Evolutionary conservation across 768 basidiomycete genomes (phyloP), one percentile per base, ranked within the genome.

Genomic region (Mycena rebaudengoi): DNA sequence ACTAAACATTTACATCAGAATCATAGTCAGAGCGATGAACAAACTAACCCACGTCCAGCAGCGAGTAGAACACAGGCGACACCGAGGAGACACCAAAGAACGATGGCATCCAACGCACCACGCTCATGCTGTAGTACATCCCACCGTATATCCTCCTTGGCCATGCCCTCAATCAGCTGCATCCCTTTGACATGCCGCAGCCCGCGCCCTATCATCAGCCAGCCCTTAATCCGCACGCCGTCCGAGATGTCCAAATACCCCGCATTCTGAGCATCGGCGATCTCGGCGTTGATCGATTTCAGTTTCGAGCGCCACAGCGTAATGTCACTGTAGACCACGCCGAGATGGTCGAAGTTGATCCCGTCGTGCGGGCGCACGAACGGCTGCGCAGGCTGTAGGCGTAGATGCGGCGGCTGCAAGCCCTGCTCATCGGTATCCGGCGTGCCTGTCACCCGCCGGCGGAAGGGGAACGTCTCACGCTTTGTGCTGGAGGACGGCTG

Each of bases 141-240:
- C 92, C 92, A 95, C 55, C 90, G 78, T 33, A 95, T 86, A 73
- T 94, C 92, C 70, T 94, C 92, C 74, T 91, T 93, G 14, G 91
- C 89, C 61, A 90, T 78, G 2, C 93, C 93, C 71, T 92, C 89
- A 23, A 95, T 92, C 33, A 90, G 76, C 71, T 91, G 79, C 6
- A 90, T 75, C 2, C 87, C 87, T 29, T 86, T 87, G 26, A 94
- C 73, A 67, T 82, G 84, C 56, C 86, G 75, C 61, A 94, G 73
- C 1, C 91, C 91, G 26, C 86, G 81, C 10, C 93, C 93, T 39
- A 92, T 83, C 71, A 95, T 76, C 54, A 95, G 71, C 91, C 92
- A 94, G 0, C 93, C 93, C 68, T 89, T 90, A 62, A 91, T 84
- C 45, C 83, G 78, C 29, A 82, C 79, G 8, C 92, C 92, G 55